Evolutionary conservation across 441 rosid genomes (phyloP).

Genomic region (Populus hybrid): DNA sequence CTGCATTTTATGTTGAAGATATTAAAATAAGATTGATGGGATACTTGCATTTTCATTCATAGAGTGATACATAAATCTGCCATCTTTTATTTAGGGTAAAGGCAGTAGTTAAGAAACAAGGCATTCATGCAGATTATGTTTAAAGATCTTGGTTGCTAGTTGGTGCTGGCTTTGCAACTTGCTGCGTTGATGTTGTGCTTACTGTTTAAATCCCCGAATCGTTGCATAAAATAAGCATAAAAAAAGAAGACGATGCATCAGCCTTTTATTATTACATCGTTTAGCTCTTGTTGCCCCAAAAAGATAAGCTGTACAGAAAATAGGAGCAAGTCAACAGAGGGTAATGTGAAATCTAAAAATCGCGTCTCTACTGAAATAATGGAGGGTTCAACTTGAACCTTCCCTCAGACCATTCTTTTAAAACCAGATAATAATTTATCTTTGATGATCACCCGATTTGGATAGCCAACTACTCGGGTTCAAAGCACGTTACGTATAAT

Average conservation of each 20-base stretch:
- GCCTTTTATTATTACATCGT: too few relatives aligned
- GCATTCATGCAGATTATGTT: constrained; percentile 28
- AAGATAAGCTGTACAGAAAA: too few relatives aligned
- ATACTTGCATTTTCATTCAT: constrained; percentile 3
- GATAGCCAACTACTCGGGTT: neutral
- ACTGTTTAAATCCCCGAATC: neutral
- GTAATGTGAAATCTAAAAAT: neutral
- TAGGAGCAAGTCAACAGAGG: too few relatives aligned
- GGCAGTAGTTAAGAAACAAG: constrained; percentile 50
- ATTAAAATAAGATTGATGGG: neutral
- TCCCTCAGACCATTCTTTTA: neutral
- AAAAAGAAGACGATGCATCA: too few relatives aligned
- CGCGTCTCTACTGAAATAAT: neutral
- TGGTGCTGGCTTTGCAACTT: constrained; percentile 24
- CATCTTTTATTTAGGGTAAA: constrained; percentile 4
- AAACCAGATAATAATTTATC: neutral
- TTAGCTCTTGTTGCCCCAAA: too few relatives aligned
- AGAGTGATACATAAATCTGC: constrained; percentile 9
- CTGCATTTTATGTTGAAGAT: neutral
- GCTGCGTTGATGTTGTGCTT: neutral
- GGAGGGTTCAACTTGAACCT: neutral
- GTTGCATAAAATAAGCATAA: neutral
- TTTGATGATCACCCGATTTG: neutral
- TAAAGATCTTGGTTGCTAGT: constrained; percentile 33
- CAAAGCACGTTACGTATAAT: neutral